These are phyloP conservation scores for Cokeromyces recurvatus DNA, from an alignment of 371 early-diverging fungal species.

Conservation along the genomic window DNA sequence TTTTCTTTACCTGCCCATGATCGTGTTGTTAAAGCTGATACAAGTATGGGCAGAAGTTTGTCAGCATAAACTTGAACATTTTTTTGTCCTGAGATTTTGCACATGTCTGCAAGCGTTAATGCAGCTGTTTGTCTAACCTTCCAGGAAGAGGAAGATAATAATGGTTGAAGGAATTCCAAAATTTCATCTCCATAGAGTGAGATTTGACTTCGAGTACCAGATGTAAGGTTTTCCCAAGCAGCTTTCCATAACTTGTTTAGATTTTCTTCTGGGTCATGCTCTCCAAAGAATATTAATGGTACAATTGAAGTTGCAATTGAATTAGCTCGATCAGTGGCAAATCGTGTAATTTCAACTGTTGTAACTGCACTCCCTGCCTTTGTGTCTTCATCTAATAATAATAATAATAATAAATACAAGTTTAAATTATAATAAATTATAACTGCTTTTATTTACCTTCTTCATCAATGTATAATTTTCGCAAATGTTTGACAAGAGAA, in stretches of 20 bases:
- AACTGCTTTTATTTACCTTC: conserved; percentile 29
- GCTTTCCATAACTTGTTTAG: conserved; percentile 65
- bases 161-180: conserved; percentile 47
- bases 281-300: conserved; percentile 76
- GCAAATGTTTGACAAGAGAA: conserved; percentile 65
- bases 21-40: conserved; percentile 66
- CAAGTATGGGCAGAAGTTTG: conserved; percentile 56
- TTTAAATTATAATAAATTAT: background rate
- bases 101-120: conserved; percentile 59
- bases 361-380: conserved; percentile 73
- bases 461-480: conserved; percentile 68
- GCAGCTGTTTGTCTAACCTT: conserved; percentile 78
- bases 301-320: conserved; percentile 55
- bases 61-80: conserved; percentile 38
- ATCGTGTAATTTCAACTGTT: conserved; percentile 71
- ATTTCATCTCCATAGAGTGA: conserved; percentile 59
- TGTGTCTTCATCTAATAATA: conserved; percentile 62
- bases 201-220: conserved; percentile 62
- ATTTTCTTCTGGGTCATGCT: conserved; percentile 60
- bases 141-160: conserved; percentile 71
- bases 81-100: conserved; percentile 34
- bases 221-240: conserved; percentile 83
- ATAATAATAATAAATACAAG: background rate
- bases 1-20: conserved; percentile 89
- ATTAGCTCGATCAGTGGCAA: conserved; percentile 66